Evolutionary conservation across 371 early-diverging fungal genomes (phyloP).

Genomic region (Zychaea mexicana): DNA sequence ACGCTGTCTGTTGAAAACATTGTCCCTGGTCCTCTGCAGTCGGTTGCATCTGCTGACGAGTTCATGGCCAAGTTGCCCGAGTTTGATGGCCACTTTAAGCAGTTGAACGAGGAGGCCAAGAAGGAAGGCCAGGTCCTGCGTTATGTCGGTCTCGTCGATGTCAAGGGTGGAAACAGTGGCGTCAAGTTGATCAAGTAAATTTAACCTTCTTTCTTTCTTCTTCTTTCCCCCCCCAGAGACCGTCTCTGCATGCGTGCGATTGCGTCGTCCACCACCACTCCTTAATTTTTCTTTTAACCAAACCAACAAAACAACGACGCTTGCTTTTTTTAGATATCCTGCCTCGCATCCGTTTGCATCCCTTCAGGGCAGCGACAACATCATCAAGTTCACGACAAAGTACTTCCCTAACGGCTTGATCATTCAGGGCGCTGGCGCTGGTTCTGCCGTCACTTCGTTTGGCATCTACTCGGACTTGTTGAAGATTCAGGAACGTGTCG

Average conservation of each 20-base stretch:
- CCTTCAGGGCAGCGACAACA: constrained; percentile 96
- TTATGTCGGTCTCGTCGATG: constrained; percentile 91
- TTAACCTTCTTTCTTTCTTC: not conserved
- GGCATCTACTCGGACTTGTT: constrained; percentile 93
- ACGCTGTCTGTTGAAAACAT: constrained; percentile 91
- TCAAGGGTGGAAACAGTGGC: constrained; percentile 62
- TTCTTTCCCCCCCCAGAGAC: not conserved
- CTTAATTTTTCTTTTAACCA: not conserved
- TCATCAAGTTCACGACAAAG: constrained; percentile 92
- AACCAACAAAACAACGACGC: not conserved
- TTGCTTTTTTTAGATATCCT: constrained; percentile 74
- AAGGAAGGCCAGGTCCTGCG: constrained; percentile 79
- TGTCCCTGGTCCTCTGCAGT: constrained; percentile 85
- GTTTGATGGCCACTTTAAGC: constrained; percentile 82
- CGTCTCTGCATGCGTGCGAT: not conserved
- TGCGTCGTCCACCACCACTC: no score
- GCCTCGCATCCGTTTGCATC: constrained; percentile 92
- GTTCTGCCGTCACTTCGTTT: constrained; percentile 95
- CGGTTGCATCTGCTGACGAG: constrained; percentile 71
- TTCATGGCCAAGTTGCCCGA: constrained; percentile 85
- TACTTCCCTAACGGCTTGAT: constrained; percentile 93
- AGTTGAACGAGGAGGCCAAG: constrained; percentile 76
- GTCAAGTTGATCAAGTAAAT: constrained; percentile 79
- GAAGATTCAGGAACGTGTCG: constrained; percentile 74
- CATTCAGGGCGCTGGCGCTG: constrained; percentile 97